These are phyloP conservation scores for Aspergillus leporis DNA, from an alignment of 495 filamentous ascomycete species.

Conservation along the genomic window DNA sequence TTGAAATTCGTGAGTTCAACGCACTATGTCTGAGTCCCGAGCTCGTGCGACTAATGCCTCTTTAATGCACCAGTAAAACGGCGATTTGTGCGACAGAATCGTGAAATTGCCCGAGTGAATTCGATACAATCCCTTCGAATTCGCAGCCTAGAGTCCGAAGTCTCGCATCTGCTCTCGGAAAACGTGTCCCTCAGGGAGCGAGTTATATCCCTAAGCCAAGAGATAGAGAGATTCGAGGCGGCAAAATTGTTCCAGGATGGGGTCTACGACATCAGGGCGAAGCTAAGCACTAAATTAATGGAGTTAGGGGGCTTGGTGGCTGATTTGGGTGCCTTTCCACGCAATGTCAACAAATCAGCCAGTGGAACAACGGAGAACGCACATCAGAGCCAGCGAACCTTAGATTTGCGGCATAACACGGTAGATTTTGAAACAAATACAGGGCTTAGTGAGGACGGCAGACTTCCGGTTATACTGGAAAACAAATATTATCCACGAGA, in stretches of 20 bases:
- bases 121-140: slow-evolving; percentile 90
- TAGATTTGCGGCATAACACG: slow-evolving; percentile 17
- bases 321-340: slow-evolving; percentile 55
- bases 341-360: slow-evolving; percentile 27
- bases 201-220: slow-evolving; percentile 70
- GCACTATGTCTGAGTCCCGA: not conserved
- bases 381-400: slow-evolving; percentile 17
- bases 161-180: slow-evolving; percentile 77
- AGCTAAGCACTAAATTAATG: slow-evolving; percentile 66
- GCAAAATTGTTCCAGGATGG: slow-evolving; percentile 46
- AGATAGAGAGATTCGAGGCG: slow-evolving; percentile 56
- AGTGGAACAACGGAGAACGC: slow-evolving; percentile 16
- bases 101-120: slow-evolving; percentile 88
- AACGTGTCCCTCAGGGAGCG: slow-evolving; percentile 83
- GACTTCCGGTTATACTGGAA: slow-evolving; percentile 80
- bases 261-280: slow-evolving; percentile 65
- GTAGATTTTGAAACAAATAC: slow-evolving; percentile 16
- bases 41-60: slow-evolving; percentile 13
- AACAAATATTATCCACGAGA: slow-evolving; percentile 72
- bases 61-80: slow-evolving; percentile 66
- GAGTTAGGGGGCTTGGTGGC: slow-evolving; percentile 67
- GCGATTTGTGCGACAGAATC: slow-evolving; percentile 88
- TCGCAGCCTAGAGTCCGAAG: slow-evolving; percentile 81
- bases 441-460: slow-evolving; percentile 52
- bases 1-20: slow-evolving; percentile 73